A percentile compares a stretch with the other conserved stretches of the same genome.
Evolutionary conservation across 257 asterid species (phyloP).

Genomic region (Misopates orontium): DNA sequence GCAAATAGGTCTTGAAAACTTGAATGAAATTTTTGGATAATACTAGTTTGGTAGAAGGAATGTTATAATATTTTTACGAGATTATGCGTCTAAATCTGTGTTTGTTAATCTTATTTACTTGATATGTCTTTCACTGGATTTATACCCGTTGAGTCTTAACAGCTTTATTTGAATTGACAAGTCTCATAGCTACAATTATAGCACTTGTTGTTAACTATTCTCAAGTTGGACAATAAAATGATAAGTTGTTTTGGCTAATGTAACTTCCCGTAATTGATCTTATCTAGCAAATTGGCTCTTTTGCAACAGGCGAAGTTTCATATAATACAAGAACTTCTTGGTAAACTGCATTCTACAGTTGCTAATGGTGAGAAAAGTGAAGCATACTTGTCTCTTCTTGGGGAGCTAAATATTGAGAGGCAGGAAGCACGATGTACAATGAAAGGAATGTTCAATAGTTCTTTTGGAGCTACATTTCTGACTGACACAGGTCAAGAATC

Average conservation of each 20-base stretch:
- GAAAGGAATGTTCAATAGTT: slow-evolving; percentile 84
- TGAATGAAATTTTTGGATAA: too few relatives aligned
- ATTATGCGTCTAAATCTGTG: too few relatives aligned
- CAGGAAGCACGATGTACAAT: slow-evolving; percentile 65
- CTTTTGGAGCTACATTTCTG: slow-evolving; percentile 93
- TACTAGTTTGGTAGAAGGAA: too few relatives aligned
- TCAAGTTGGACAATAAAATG: too few relatives aligned
- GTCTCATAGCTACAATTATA: neutral
- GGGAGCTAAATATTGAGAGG: slow-evolving; percentile 84
- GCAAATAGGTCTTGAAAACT: neutral
- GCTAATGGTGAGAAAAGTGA: slow-evolving; percentile 50
- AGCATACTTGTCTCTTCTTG: slow-evolving; percentile 60
- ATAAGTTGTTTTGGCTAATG: neutral
- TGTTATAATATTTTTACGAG: too few relatives aligned
- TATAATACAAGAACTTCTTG: slow-evolving; percentile 84
- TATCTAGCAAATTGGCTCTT: slow-evolving; percentile 20
- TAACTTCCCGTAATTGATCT: slow-evolving; percentile 16
- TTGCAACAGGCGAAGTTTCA: slow-evolving; percentile 80
- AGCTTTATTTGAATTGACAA: too few relatives aligned
- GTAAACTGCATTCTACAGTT: slow-evolving; percentile 74
- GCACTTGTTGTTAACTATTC: neutral
- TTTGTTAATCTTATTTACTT: too few relatives aligned
- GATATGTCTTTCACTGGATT: too few relatives aligned
- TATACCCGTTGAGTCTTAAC: too few relatives aligned
- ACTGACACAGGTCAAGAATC: slow-evolving; percentile 96